phyloP scores from a whole-genome alignment of 306 rosid species.

The Acmispon strigosus region DNA sequence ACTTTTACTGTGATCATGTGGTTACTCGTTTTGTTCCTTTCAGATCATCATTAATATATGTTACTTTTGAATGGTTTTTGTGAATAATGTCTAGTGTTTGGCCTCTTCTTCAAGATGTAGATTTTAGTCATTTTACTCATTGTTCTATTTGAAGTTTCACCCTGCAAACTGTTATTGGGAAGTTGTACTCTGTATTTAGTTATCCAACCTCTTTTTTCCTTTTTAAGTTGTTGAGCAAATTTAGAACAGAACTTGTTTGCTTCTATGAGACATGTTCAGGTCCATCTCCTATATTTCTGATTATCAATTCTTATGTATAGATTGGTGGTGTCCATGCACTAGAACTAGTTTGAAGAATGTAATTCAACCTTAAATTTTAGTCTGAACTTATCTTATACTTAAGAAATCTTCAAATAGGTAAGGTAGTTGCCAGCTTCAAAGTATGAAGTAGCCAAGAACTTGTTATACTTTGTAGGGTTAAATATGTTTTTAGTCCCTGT shows the following conservation, averaged over 20 bases:
- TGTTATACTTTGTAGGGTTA: no score
- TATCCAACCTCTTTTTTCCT: background rate
- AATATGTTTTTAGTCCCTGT: no score
- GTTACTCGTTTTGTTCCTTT: background rate
- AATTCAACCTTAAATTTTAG: background rate
- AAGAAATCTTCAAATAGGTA: background rate
- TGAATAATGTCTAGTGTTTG: background rate
- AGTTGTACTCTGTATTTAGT: background rate
- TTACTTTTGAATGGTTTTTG: background rate
- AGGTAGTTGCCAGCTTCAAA: background rate
- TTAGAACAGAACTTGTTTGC: background rate
- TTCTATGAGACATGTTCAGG: background rate
- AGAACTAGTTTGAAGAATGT: background rate
- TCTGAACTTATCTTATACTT: background rate
- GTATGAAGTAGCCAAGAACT: no score
- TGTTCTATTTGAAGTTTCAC: background rate
- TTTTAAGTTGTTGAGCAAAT: background rate
- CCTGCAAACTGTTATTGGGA: background rate
- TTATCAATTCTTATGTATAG: background rate
- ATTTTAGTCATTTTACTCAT: background rate
- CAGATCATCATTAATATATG: background rate
- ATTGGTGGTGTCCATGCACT: background rate
- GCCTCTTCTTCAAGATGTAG: background rate
- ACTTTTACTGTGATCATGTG: background rate
- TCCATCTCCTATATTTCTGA: constrained; percentile 3